phyloP scores from a whole-genome alignment of 2,329 filamentous ascomycete species.

The Ophiosphaerella herpotricha region DNA sequence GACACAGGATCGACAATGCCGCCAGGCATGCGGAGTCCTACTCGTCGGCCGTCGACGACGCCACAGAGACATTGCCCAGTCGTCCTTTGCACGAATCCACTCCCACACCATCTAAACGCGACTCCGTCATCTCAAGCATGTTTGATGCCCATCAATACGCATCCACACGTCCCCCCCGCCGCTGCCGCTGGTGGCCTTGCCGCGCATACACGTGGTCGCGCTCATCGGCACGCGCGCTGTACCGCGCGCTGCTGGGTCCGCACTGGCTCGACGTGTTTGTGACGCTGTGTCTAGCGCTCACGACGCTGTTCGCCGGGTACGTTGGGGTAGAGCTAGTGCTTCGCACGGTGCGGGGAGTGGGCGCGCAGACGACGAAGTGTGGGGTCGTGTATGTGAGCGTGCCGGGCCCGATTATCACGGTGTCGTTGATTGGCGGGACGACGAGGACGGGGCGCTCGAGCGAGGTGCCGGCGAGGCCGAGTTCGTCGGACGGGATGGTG shows the following conservation, averaged over 20 bases:
- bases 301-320: constrained; percentile 21
- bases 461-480: too few species aligned
- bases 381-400: constrained; percentile 41
- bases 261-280: constrained; percentile 20
- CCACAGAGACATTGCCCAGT: background rate
- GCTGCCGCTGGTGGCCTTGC: constrained; percentile 29
- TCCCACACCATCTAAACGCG: constrained; percentile 6
- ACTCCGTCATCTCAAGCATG: constrained; percentile 15
- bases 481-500: too few species aligned
- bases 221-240: constrained; percentile 12
- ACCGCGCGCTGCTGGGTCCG: constrained; percentile 10
- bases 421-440: constrained; percentile 30
- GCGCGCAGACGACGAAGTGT: constrained; percentile 35
- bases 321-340: constrained; percentile 25
- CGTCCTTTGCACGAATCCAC: background rate
- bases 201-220: constrained; percentile 17
- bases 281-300: constrained; percentile 10
- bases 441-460: too few species aligned
- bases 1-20: background rate
- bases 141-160: too few species aligned
- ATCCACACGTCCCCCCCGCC: too few species aligned
- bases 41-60: background rate
- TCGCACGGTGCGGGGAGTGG: constrained; percentile 22
- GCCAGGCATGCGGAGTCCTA: too few species aligned
- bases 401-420: constrained; percentile 39